These are phyloP conservation scores for Sarocladiaceae sp. DNA, from an alignment of 2,329 filamentous ascomycete genomes.

Conservation along the genomic window DNA sequence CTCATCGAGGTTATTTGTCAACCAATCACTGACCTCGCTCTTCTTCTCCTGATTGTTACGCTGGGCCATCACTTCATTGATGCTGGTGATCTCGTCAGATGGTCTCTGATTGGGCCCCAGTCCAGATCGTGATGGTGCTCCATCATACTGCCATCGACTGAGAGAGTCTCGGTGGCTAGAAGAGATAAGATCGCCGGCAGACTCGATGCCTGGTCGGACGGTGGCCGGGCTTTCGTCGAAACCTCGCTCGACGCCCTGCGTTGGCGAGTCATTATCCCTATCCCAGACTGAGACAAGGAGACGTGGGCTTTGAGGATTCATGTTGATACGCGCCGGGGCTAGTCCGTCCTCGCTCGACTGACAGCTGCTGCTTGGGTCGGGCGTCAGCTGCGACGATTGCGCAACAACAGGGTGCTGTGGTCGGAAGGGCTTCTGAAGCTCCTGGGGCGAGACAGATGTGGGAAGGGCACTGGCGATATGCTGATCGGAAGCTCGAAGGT, in stretches of 20 bases:
- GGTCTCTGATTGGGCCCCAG: conserved; percentile 38
- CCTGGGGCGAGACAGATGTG: conserved; percentile 34
- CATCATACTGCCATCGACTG: conserved; percentile 35
- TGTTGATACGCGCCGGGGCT: conserved; percentile 31
- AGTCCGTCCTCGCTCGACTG: conserved; percentile 45
- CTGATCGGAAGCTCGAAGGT: conserved; percentile 21
- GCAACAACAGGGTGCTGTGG: conserved; percentile 23
- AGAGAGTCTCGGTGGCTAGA: conserved; percentile 28
- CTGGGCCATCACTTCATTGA: conserved; percentile 40
- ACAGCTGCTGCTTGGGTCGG: conserved; percentile 42
- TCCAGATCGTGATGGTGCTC: conserved; percentile 23
- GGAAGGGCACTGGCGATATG: conserved; percentile 19
- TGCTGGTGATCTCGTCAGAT: conserved; percentile 35
- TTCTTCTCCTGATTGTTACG: conserved; percentile 41
- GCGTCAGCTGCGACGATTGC: conserved; percentile 36
- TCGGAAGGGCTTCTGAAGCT: conserved; percentile 34
- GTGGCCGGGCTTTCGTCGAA: conserved; percentile 32
- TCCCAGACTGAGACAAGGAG: conserved; percentile 53
- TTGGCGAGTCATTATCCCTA: conserved; percentile 28
- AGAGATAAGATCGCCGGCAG: conserved; percentile 34
- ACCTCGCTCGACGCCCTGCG: conserved; percentile 33
- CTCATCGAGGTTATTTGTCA: conserved; percentile 29
- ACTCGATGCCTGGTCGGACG: conserved; percentile 25
- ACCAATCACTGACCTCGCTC: conserved; percentile 44
- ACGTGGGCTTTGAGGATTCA: conserved; percentile 43